These are phyloP conservation scores for Linnemannia exigua DNA, from an alignment of 192 early-diverging fungal genomes.

Conservation along the genomic window DNA sequence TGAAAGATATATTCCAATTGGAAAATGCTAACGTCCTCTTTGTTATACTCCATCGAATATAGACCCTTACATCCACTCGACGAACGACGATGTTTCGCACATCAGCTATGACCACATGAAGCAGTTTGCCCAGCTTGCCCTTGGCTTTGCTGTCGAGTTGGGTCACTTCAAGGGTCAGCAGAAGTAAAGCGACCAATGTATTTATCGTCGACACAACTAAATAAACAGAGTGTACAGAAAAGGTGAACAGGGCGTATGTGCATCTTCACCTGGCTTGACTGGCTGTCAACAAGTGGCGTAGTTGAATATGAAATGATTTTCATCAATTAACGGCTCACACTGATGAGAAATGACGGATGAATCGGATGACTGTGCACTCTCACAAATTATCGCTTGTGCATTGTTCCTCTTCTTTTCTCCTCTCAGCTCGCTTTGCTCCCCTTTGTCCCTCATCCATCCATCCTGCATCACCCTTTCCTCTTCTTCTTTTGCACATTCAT, in stretches of 20 bases:
- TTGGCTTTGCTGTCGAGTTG: conserved; percentile 91
- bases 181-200: neutral
- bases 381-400: too few species aligned
- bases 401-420: neutral
- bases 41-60: neutral
- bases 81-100: conserved; percentile 80
- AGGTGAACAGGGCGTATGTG: too few species aligned
- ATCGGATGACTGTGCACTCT: too few species aligned
- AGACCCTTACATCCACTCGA: conserved; percentile 84
- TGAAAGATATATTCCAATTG: too few species aligned
- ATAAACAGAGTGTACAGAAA: too few species aligned
- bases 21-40: neutral
- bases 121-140: conserved; percentile 83
- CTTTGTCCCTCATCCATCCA: neutral
- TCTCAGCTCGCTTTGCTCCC: neutral
- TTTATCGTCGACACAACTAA: neutral
- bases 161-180: conserved; percentile 58
- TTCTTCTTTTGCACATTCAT: neutral
- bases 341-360: too few species aligned
- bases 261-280: too few species aligned
- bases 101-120: conserved; percentile 91
- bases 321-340: too few species aligned
- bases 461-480: neutral
- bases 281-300: too few species aligned
- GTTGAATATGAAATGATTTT: too few species aligned